Evolutionary conservation across 495 filamentous ascomycete genomes (phyloP), one percentile per base, ranked within the genome.

Genomic region (Saxophila tyrrhenica): DNA sequence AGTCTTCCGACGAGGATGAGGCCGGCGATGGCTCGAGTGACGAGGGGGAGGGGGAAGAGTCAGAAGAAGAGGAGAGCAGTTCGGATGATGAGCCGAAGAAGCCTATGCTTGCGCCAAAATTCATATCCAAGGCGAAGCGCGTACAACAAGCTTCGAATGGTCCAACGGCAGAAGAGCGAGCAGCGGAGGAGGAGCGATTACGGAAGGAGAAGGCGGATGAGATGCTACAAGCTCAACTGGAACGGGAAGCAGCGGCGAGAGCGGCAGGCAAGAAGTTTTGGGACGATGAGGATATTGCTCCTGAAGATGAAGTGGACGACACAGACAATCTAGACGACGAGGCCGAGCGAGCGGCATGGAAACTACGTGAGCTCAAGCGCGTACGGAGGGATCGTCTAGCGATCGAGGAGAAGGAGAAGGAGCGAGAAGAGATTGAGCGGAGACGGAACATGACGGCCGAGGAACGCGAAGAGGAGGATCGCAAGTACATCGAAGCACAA

Each of bases 301-400:
- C 78, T 13, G 82, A 78, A 56, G 83, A 84, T 43, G 76, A 72
- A 15, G 82, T 96, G 21, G 87, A 95, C 63, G 89, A 94, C 59
- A 83, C 77, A 8, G 92, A 99, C 65, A 87, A 78, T 23, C 55
- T 94, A 3, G 90, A 97, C 65, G 85, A 87, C 0, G 90, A 89
- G 59, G 88, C 87, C 1, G 92, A 99, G 64, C 81, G 82, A 38
- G 88, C 89, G 11, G 86, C 88, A 0, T 99, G 92, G 92, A 94
- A 94, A 64, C 74, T 97, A 43, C 81, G 92, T 39, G 92, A 99
- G 69, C 70, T 99, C 25, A 83, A 84, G 69, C 82, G 92, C 2
- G 77, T 97, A 53, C 86, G 89, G 66, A 79, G 92, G 25, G 87
- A 89, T 59, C 78, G 94, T 25, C 84, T 87, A 62, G 80, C 82